These are phyloP conservation scores for Geotrichum carabidarum DNA, from an alignment of 1,139 yeast genomes.

Conservation along the genomic window DNA sequence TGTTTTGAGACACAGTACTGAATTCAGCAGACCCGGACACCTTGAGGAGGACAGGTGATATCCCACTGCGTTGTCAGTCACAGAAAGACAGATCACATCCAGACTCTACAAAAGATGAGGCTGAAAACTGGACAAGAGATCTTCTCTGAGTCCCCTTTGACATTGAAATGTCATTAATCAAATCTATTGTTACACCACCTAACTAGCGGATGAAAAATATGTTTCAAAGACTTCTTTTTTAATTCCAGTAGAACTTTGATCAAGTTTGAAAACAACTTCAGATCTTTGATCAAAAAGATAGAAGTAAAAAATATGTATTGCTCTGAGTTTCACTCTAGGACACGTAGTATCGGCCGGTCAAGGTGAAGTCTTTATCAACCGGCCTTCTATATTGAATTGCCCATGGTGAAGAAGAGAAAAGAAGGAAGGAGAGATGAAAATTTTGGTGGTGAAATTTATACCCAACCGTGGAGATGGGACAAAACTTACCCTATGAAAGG, in stretches of 20 bases:
- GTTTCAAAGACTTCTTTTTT: conserved; percentile 20
- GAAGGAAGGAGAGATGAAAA: neutral
- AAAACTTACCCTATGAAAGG: too few relatives aligned
- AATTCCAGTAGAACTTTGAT: conserved; percentile 13
- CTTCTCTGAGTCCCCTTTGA: too few relatives aligned
- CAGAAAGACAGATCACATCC: too few relatives aligned
- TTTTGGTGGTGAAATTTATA: too few relatives aligned
- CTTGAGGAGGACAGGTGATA: too few relatives aligned
- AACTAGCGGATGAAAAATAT: neutral
- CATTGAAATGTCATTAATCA: too few relatives aligned
- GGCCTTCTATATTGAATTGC: conserved; percentile 12
- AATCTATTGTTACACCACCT: neutral
- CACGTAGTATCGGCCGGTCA: conserved; percentile 19
- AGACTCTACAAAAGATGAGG: too few relatives aligned
- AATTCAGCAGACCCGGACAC: too few relatives aligned
- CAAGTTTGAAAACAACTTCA: conserved; percentile 7
- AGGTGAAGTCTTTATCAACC: conserved; percentile 13
- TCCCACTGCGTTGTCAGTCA: too few relatives aligned
- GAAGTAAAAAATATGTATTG: conserved; percentile 20
- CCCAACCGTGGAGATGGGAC: too few relatives aligned
- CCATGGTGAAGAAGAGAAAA: conserved; percentile 10
- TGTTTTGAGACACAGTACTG: too few relatives aligned
- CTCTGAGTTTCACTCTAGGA: conserved; percentile 18
- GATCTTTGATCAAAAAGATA: conserved; percentile 10
- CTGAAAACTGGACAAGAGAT: too few relatives aligned